A percentile compares a stretch with the other conserved stretches of the same genome.
Evolutionary conservation across 805 yeast genomes (phyloP).

Genomic region (Ogataea naganishii): DNA sequence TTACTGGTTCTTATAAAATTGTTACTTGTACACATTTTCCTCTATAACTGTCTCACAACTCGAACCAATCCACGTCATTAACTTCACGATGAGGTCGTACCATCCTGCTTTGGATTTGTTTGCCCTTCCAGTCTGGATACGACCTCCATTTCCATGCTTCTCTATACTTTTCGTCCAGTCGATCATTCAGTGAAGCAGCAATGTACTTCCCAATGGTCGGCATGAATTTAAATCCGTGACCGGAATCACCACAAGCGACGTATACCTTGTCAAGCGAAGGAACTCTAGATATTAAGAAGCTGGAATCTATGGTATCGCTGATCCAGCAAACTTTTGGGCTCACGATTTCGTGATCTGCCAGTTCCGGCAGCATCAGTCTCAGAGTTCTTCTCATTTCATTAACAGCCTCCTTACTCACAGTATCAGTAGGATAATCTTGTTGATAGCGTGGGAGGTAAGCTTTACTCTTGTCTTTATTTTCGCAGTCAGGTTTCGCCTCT

Average conservation of each 20-base stretch:
- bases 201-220: constrained; percentile 35
- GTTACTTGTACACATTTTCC: background rate
- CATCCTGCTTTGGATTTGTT: constrained; percentile 5
- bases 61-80: constrained; percentile 3
- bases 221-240: constrained; percentile 33
- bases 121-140: constrained; percentile 8
- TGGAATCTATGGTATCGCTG: constrained; percentile 25
- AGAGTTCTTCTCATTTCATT: constrained; percentile 20
- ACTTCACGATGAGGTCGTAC: constrained; percentile 9
- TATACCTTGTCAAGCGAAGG: constrained; percentile 21
- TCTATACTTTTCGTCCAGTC: constrained; percentile 11
- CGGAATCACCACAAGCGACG: constrained; percentile 33
- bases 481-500: background rate
- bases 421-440: constrained; percentile 18
- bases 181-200: constrained; percentile 15
- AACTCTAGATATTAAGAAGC: constrained; percentile 26
- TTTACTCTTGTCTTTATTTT: constrained; percentile 9
- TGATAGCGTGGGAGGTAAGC: constrained; percentile 30
- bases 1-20: too few relatives aligned
- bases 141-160: constrained; percentile 24
- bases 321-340: constrained; percentile 12
- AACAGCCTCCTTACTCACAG: constrained; percentile 22
- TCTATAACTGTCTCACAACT: background rate
- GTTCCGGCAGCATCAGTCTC: constrained; percentile 24
- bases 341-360: constrained; percentile 20